Evolutionary conservation across 139 green algal species (phyloP).

Genomic region (Picochlorum sp.): DNA sequence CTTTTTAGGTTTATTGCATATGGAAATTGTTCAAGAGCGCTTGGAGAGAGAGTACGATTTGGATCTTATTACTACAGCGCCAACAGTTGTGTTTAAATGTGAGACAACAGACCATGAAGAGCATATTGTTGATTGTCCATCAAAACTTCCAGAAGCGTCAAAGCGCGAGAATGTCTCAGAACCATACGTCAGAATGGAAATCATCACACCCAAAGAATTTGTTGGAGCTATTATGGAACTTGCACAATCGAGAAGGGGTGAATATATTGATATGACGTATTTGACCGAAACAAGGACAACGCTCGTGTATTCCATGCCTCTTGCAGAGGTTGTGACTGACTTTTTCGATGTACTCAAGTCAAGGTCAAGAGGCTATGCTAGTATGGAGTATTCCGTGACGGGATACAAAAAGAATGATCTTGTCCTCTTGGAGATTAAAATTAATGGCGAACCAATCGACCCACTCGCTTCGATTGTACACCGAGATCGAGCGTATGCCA

Average conservation of each 20-base stretch:
- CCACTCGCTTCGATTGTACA: conserved; percentile 82
- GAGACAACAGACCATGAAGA: conserved; percentile 49
- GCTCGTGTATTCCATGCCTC: conserved; percentile 88
- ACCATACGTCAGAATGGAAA: conserved; percentile 81
- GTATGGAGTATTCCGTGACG: conserved; percentile 88
- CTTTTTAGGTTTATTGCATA: conserved; percentile 97
- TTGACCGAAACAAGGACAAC: conserved; percentile 77
- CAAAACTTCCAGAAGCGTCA: conserved; percentile 65
- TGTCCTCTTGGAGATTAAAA: conserved; percentile 84
- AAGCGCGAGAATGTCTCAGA: conserved; percentile 70
- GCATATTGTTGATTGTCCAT: conserved; percentile 65
- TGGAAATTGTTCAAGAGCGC: conserved; percentile 97
- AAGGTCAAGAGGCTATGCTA: conserved; percentile 84
- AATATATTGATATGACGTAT: conserved; percentile 95
- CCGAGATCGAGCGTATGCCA: conserved; percentile 56
- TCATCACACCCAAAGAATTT: conserved; percentile 81
- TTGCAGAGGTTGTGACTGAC: conserved; percentile 92
- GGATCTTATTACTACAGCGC: conserved; percentile 93
- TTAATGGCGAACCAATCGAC: conserved; percentile 80
- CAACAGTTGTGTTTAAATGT: conserved; percentile 82
- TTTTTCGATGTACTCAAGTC: conserved; percentile 97
- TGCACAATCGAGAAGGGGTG: conserved; percentile 49
- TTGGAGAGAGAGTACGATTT: conserved; percentile 96
- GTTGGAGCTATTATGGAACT: conserved; percentile 96
- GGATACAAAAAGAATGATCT: conserved; percentile 80